phyloP scores from a whole-genome alignment of 1,284 basidiomycete species.

The Singerocomus rubriflavus region DNA sequence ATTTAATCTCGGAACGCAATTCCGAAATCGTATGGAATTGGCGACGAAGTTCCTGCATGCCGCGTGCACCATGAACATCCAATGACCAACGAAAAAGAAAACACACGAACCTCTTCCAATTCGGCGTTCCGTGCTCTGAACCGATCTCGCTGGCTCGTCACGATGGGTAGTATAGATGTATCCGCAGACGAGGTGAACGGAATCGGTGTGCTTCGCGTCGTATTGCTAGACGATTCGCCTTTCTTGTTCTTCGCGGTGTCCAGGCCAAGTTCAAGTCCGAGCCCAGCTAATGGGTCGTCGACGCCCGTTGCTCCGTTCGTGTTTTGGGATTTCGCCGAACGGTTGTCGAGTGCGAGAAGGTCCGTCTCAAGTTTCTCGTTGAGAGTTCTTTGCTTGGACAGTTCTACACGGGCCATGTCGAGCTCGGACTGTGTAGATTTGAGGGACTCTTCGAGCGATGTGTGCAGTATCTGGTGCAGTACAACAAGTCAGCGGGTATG shows the following conservation, averaged over 20 bases:
- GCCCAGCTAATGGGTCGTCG: constrained; percentile 60
- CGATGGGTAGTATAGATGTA: constrained; percentile 91
- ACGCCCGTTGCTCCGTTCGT: constrained; percentile 27
- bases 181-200: constrained; percentile 75
- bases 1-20: constrained; percentile 83
- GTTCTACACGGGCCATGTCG: constrained; percentile 57
- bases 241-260: constrained; percentile 15
- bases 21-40: constrained; percentile 94
- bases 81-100: not conserved
- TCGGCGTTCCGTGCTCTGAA: constrained; percentile 96
- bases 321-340: constrained; percentile 13
- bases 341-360: constrained; percentile 74
- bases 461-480: constrained; percentile 66
- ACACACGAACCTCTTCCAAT: constrained; percentile 76
- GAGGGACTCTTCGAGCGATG: constrained; percentile 73
- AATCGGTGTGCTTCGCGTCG: constrained; percentile 55
- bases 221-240: constrained; percentile 27
- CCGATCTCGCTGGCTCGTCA: constrained; percentile 93
- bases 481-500: not conserved
- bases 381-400: constrained; percentile 73
- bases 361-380: constrained; percentile 94
- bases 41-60: constrained; percentile 77
- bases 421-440: constrained; percentile 59
- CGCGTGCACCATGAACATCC: not conserved
- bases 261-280: constrained; percentile 54